Base-by-base conservation (phyloP, 192 early-diverging fungal genomes). In the Coemansia sp. region DNA sequence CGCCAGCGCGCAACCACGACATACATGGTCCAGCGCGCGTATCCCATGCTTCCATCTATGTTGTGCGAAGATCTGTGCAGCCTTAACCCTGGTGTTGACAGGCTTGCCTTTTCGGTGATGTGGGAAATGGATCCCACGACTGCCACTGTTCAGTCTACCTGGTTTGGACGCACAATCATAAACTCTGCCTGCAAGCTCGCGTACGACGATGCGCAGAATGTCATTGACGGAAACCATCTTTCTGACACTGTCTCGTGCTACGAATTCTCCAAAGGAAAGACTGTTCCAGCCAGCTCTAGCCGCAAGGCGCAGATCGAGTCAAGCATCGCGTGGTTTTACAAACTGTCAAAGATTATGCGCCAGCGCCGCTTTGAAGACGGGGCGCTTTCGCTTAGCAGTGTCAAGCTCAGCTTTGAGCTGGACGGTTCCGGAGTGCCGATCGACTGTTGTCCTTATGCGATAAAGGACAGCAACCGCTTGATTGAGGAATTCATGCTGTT, bases 171-270 rank as follows among this genome's bases (percentile, higher is more conserved):
- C 63, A 89, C 91, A 52, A 73, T 99, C 33, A 98, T 99, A 67
- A 81, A 82, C 19, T 95, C 93, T 9, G 95, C 95, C 46, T 90
- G 89, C 49, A 95, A 96, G 59, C 86, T 99, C 35, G 88, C 93
- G 48, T 99, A 99, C 69, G 93, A 97, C 43, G 91, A 98, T 52
- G 97, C 97, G 5, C 97, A 99, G 53, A 85, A 89, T 50, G 90
- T 91, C 22, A 77, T 78, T 63, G 88, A 86, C n/a, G 83, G 78
- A 23, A 38, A 62, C 11, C 62, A 57, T 3, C 35, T 71, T 1
- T 43, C 61, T 5, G 32, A 63, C 6, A 13, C 38, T 13, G 32
- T 69, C 19, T 11, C 63, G 2, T 70, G 59, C 46, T 73, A 61
- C 53, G 67, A 73, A 48, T 35, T 25, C 38, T 17, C 60, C 35